These are phyloP conservation scores for Gentiana straminea DNA, from an alignment of 257 asterid species.

Conservation along the genomic window DNA sequence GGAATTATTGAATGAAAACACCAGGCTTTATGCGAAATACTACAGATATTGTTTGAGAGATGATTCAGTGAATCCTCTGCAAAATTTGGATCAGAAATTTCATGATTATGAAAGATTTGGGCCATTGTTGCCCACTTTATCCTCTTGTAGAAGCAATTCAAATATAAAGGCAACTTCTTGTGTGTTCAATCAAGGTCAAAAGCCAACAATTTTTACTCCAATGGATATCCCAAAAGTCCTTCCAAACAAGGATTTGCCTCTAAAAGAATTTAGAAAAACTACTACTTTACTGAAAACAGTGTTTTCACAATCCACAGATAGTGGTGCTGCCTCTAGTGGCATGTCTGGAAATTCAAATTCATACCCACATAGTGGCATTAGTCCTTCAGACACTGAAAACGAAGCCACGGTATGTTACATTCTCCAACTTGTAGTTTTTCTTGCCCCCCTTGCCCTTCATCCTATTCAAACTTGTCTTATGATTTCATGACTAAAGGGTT, in stretches of 20 bases:
- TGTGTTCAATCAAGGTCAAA: slow-evolving; percentile 22
- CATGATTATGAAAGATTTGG: slow-evolving; percentile 78
- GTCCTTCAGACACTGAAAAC: slow-evolving; percentile 42
- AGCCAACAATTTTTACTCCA: slow-evolving; percentile 34
- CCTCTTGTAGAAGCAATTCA: slow-evolving; percentile 20
- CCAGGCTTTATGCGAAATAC: slow-evolving; percentile 59
- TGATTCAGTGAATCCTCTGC: slow-evolving; percentile 62
- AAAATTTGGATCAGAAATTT: slow-evolving; percentile 39
- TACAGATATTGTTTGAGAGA: slow-evolving; percentile 55
- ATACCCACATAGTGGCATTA: slow-evolving; percentile 28
- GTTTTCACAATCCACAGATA: slow-evolving; percentile 39
- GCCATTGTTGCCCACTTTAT: slow-evolving; percentile 50
- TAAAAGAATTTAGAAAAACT: slow-evolving; percentile 17
- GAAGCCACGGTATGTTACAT: slow-evolving; percentile 42
- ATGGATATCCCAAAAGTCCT: slow-evolving; percentile 32
- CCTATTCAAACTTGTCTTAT: background rate
- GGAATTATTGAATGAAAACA: slow-evolving; percentile 58
- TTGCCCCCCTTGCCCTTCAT: background rate
- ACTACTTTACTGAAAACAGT: slow-evolving; percentile 44
- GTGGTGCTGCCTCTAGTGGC: slow-evolving; percentile 17
- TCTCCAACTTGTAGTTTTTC: slow-evolving; percentile 3
- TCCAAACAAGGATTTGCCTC: slow-evolving; percentile 34
- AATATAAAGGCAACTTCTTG: slow-evolving; percentile 26
- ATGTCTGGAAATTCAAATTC: slow-evolving; percentile 29
- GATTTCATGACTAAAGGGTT: slow-evolving; percentile 17